phyloP scores from a whole-genome alignment of 768 basidiomycete species.

The Boletus sensibilis region DNA sequence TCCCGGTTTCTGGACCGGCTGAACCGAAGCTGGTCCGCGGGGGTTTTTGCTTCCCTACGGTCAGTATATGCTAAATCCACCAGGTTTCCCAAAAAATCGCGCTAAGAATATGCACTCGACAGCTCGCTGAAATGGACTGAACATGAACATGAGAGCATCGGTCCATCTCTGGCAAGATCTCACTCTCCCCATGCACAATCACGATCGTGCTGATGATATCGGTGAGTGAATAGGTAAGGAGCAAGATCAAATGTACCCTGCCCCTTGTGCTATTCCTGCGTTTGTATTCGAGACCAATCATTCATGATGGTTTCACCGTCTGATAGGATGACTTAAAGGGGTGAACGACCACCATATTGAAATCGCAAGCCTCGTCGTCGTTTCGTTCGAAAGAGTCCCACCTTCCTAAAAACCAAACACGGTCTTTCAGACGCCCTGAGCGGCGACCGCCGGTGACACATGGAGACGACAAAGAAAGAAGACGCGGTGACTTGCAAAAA shows the following conservation, averaged over 20 bases:
- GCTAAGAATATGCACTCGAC: not conserved
- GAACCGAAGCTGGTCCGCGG: conserved; percentile 5
- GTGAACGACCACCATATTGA: not conserved
- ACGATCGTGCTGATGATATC: not conserved
- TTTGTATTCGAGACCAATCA: not conserved
- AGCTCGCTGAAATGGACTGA: not conserved
- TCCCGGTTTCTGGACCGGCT: not conserved
- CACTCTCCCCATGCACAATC: not conserved
- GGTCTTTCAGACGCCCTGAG: not conserved
- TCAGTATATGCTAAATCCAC: not conserved
- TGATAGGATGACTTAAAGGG: not conserved
- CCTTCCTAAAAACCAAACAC: not conserved
- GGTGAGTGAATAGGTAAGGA: not conserved
- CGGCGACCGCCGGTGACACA: conserved; percentile 3
- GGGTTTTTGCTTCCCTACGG: conserved; percentile 1
- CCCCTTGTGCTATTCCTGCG: not conserved
- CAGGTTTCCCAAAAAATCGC: not conserved
- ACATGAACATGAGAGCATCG: not conserved
- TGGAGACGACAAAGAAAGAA: conserved; percentile 3
- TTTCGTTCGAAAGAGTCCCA: not conserved
- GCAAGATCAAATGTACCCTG: not conserved
- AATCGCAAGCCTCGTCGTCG: not conserved
- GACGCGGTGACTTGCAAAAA: conserved; percentile 8
- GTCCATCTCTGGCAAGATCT: not conserved
- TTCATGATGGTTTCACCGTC: not conserved